phyloP scores from a whole-genome alignment of 2,329 filamentous ascomycete genomes.

The Lasiodiplodia sp. region DNA sequence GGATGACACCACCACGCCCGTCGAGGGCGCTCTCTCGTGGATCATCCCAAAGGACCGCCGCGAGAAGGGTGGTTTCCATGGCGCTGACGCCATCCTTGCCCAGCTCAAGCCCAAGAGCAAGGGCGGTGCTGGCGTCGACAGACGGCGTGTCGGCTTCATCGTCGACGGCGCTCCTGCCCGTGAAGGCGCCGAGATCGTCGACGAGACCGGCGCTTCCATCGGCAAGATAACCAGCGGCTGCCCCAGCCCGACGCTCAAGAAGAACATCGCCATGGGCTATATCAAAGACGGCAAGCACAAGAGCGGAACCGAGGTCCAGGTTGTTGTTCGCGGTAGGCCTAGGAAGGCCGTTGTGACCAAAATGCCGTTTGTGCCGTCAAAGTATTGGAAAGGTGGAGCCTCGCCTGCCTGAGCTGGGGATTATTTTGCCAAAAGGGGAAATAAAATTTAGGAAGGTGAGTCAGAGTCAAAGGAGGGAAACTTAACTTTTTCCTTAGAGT shows the following conservation, averaged over 20 bases:
- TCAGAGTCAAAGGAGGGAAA: not conserved
- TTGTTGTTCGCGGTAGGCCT: slow-evolving; percentile 78
- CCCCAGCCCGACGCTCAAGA: slow-evolving; percentile 82
- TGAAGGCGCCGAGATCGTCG: slow-evolving; percentile 82
- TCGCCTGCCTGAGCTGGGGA: slow-evolving; percentile 15
- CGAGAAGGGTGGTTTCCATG: slow-evolving; percentile 78
- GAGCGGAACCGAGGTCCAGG: slow-evolving; percentile 79
- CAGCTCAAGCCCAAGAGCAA: slow-evolving; percentile 79
- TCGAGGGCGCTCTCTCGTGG: slow-evolving; percentile 75
- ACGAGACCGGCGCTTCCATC: slow-evolving; percentile 68
- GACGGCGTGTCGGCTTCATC: slow-evolving; percentile 80
- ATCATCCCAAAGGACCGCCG: slow-evolving; percentile 83
- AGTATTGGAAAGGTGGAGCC: slow-evolving; percentile 67
- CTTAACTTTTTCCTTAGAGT: not conserved
- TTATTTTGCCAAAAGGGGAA: slow-evolving; percentile 8
- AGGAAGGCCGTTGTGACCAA: slow-evolving; percentile 79
- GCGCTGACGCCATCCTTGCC: slow-evolving; percentile 75
- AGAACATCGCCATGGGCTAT: slow-evolving; percentile 97
- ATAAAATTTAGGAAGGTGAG: not conserved
- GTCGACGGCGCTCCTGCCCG: slow-evolving; percentile 87
- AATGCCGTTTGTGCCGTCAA: slow-evolving; percentile 86
- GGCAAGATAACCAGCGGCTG: slow-evolving; percentile 88
- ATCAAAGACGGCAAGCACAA: slow-evolving; percentile 83
- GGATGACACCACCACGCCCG: slow-evolving; percentile 76
- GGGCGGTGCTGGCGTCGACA: slow-evolving; percentile 71